Evolutionary conservation across 257 asterid species (phyloP).

Genomic region (Plectranthus barbatus): DNA sequence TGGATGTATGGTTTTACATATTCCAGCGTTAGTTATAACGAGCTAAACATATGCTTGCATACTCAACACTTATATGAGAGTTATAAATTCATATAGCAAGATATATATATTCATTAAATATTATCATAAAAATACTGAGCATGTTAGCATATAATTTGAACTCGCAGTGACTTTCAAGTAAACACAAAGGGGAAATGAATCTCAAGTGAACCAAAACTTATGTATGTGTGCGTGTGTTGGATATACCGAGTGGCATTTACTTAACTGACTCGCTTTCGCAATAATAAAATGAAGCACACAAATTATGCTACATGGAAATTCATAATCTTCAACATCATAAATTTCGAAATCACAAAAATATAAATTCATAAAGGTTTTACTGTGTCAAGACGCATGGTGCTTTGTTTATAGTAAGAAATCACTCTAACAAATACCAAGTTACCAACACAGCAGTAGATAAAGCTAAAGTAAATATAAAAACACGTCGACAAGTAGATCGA

Average conservation of each 20-base stretch:
- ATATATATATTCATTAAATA: no score
- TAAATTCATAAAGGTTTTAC: neutral
- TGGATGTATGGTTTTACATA: no score
- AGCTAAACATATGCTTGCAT: no score
- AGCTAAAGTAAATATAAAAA: neutral
- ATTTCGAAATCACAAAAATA: no score
- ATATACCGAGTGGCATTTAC: neutral
- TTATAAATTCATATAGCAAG: no score
- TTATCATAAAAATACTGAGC: no score
- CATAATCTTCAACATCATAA: neutral
- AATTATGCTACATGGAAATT: neutral
- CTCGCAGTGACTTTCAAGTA: no score
- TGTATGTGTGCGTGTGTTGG: neutral
- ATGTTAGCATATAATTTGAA: no score
- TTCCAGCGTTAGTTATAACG: no score
- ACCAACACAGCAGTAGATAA: neutral
- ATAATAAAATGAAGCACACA: neutral
- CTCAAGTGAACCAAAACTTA: no score
- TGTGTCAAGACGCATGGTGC: neutral
- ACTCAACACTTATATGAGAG: no score
- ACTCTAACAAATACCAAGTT: neutral
- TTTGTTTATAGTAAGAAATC: neutral
- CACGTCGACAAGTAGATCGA: slow-evolving; percentile 1
- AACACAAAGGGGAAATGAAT: no score
- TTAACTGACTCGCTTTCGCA: neutral